Conservation (phyloP, 148 eudicot species). For the Cornus controversa region DNA sequence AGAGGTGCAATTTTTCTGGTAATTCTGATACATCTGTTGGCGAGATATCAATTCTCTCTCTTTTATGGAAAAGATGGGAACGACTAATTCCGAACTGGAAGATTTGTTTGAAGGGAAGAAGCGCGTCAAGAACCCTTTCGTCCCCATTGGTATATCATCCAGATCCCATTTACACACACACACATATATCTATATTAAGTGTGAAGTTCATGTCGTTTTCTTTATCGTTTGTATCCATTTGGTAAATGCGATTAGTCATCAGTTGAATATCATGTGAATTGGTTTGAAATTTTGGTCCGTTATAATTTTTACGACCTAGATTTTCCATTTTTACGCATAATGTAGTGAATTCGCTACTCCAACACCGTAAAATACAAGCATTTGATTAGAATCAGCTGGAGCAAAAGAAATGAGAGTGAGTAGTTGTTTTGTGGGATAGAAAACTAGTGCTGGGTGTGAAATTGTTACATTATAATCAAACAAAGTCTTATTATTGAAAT, state of each 20-base stretch:
- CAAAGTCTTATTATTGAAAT: too few species aligned
- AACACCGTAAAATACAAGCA: too few species aligned
- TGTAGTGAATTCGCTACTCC: too few species aligned
- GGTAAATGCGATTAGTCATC: not conserved
- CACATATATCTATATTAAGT: not conserved
- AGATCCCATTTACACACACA: not conserved
- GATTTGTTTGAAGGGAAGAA: slow-evolving; percentile 53
- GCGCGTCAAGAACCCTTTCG: slow-evolving; percentile 68
- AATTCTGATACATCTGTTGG: not conserved
- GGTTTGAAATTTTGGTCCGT: not conserved
- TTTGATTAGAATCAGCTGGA: not conserved
- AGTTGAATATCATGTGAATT: not conserved
- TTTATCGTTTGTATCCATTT: not conserved
- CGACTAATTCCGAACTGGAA: slow-evolving; percentile 34
- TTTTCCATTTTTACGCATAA: not conserved
- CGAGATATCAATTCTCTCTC: not conserved
- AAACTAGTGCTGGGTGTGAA: too few species aligned
- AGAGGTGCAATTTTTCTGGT: not conserved
- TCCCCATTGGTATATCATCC: slow-evolving; percentile 60
- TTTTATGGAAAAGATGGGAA: slow-evolving; percentile 26
- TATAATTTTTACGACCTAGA: not conserved
- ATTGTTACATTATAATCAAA: too few species aligned
- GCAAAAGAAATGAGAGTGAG: not conserved
- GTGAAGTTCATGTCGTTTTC: not conserved
- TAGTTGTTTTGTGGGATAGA: not conserved